phyloP scores from a whole-genome alignment of 805 yeast genomes.

The Candida sphagnicola region DNA sequence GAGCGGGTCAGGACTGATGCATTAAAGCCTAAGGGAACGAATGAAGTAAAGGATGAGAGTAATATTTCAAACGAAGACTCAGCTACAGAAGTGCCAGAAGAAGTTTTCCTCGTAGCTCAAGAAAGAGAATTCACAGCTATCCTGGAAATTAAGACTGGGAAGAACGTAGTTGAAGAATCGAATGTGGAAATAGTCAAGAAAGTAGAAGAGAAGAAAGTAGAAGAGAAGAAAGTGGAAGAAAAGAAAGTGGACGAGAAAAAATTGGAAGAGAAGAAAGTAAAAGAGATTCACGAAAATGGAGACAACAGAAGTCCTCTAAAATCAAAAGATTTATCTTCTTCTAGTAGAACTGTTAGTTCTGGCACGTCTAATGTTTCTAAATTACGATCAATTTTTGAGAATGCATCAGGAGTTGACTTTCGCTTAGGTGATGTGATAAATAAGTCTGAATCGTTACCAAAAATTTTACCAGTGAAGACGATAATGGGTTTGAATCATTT shows the following conservation, averaged over 20 bases:
- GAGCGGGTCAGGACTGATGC: background rate
- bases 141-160: background rate
- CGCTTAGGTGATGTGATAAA: background rate
- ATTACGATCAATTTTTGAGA: conserved; percentile 1
- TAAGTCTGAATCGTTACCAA: conserved; percentile 24
- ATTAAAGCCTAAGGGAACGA: background rate
- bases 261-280: conserved; percentile 3
- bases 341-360: too few species aligned
- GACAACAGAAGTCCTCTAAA: too few species aligned
- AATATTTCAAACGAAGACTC: background rate
- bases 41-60: background rate
- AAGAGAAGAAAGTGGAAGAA: conserved; percentile 2
- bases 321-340: too few species aligned
- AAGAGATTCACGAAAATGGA: too few species aligned
- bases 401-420: background rate
- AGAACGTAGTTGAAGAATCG: background rate
- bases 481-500: conserved; percentile 34
- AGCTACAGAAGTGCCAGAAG: background rate
- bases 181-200: background rate
- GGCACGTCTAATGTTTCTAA: background rate
- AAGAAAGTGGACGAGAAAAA: conserved; percentile 1
- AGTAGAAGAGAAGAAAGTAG: background rate
- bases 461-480: conserved; percentile 29
- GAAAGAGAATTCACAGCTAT: too few species aligned
- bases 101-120: too few species aligned